Base-by-base conservation (phyloP, 176 grass and related monocot species). In the Panicum miliaceum region DNA sequence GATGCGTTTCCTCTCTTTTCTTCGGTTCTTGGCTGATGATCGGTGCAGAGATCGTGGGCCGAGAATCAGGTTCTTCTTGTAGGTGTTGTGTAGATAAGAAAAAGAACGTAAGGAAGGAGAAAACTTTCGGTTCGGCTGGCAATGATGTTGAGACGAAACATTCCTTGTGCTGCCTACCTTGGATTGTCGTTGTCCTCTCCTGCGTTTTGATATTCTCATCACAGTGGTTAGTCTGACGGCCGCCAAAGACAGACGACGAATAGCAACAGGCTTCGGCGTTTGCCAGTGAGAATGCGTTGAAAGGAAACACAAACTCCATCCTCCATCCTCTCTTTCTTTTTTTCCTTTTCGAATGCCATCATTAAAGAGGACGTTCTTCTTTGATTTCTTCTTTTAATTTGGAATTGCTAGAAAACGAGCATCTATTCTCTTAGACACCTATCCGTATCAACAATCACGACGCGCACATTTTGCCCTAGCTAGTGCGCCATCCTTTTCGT, bases 31-130 rank as follows among this genome's bases (percentile, higher is more conserved):
- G 14, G 80, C 68, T 61, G 50, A 82, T 68, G 61, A 53, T 53
- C 13, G 11, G 25, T 38, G 50, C 20, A 67, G 22, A 86, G 81
- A 91, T 91, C 85, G 48, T 54, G 51, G 36, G 50, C 34, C 64
- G 23, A 41, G 90, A 88, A 92, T 88, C 90, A 6, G 90, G 88
- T 94, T 72, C 92, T 25, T 84, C 57, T 71, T 11, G 69, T 81
- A 69, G 42, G 74, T 25, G 34, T 36, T 88, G 79, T 88, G 75
- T 82, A 85, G 42, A 79, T 26, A 80, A 60, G 50, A n/a, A 82
- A 59, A n/a, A n/a, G n/a, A n/a, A n/a, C n/a, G n/a, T n/a, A n/a
- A 32, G 29, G 29, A 32, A 68, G 58, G 57, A 68, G 60, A 47
- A 71, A 71, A 29, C 2, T 85, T 93, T 93, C 18, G 50, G 51